Percentiles rank a stretch among this genome's conserved stretches.
Evolutionary conservation across 2,329 filamentous ascomycete genomes (phyloP).

Genomic region (Volutella citrinella): DNA sequence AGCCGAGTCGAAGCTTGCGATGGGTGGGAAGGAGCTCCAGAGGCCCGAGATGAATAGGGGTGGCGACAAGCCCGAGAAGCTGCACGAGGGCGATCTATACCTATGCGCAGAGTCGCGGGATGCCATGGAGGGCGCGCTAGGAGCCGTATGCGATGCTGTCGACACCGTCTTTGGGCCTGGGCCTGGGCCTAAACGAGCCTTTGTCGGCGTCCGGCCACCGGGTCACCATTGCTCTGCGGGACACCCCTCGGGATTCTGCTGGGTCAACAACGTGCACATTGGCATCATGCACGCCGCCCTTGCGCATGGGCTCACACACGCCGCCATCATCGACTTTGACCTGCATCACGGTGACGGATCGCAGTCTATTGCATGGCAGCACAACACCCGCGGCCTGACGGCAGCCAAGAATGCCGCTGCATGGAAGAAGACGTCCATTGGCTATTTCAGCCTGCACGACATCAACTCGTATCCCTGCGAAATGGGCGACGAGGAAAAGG

Average conservation of each 20-base stretch:
- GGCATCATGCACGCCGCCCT: constrained; percentile 89
- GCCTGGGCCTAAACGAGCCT: constrained; percentile 68
- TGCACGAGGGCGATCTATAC: constrained; percentile 90
- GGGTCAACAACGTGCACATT: constrained; percentile 97
- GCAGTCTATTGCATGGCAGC: constrained; percentile 87
- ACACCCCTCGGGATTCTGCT: constrained; percentile 93
- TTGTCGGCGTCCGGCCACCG: constrained; percentile 88
- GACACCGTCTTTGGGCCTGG: constrained; percentile 72
- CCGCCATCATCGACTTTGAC: constrained; percentile 90
- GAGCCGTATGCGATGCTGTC: constrained; percentile 89
- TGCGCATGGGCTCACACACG: constrained; percentile 83
- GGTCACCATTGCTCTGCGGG: constrained; percentile 93
- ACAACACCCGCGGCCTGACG: constrained; percentile 67
- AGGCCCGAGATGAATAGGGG: constrained; percentile 62
- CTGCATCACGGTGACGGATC: constrained; percentile 95
- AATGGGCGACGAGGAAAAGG: constrained; percentile 86
- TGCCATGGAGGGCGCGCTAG: constrained; percentile 86
- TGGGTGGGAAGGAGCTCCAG: constrained; percentile 73
- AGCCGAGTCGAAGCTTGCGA: constrained; percentile 74
- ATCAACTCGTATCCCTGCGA: constrained; percentile 99
- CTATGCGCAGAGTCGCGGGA: constrained; percentile 81
- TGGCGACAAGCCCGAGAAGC: constrained; percentile 48
- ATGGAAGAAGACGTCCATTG: constrained; percentile 83
- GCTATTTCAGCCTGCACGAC: constrained; percentile 95
- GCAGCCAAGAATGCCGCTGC: constrained; percentile 67